phyloP scores from a whole-genome alignment of 345 rosid species.

The Populus davidiana region DNA sequence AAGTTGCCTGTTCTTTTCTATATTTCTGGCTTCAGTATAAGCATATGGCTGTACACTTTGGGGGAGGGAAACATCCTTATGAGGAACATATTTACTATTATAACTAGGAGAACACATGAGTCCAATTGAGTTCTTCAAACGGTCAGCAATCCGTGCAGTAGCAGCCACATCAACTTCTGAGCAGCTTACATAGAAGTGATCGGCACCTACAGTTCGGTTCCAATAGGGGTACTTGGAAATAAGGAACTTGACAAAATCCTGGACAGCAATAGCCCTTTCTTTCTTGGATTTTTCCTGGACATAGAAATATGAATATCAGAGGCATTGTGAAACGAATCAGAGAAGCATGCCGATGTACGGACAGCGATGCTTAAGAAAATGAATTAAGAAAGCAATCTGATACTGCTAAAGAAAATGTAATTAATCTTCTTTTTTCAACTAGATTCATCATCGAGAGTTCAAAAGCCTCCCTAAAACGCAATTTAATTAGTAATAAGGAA shows the following conservation, averaged over 20 bases:
- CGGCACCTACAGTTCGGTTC: conserved; percentile 27
- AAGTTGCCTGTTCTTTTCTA: conserved; percentile 15
- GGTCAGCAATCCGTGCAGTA: neutral
- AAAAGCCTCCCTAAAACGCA: neutral
- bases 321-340: too few relatives aligned
- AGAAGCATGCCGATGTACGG: too few relatives aligned
- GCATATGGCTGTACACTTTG: conserved; percentile 4
- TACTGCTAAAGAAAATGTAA: neutral
- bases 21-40: conserved; percentile 5
- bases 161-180: conserved; percentile 6
- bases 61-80: conserved; percentile 28
- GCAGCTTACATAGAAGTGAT: conserved; percentile 28
- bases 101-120: conserved; percentile 20
- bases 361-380: neutral
- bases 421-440: too few relatives aligned
- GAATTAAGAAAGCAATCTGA: neutral
- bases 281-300: conserved; percentile 3
- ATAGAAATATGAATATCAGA: neutral
- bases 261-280: neutral
- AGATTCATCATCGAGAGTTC: neutral
- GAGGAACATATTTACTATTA: conserved; percentile 12
- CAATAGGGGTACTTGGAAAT: conserved; percentile 21
- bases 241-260: conserved; percentile 2
- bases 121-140: conserved; percentile 24
- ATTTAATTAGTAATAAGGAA: too few relatives aligned